Percentiles rank a stretch among this genome's conserved stretches.
phyloP scores from a whole-genome alignment of 352 stramenopile genomes.

The Aphanomyces astaci region DNA sequence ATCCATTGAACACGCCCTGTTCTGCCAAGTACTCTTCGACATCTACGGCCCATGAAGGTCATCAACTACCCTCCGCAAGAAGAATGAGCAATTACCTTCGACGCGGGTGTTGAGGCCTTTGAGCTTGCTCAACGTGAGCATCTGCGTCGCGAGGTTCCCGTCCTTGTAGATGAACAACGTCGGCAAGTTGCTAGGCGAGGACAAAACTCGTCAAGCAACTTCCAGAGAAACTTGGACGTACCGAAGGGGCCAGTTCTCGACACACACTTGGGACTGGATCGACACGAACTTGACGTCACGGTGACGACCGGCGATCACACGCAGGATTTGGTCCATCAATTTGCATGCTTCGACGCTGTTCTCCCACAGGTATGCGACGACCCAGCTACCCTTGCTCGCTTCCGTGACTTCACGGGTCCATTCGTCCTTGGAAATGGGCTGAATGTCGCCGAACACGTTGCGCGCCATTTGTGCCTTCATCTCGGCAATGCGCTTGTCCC shows the following conservation, averaged over 20 bases:
- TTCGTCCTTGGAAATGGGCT: slow-evolving; percentile 89
- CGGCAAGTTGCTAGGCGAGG: slow-evolving; percentile 64
- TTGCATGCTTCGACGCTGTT: slow-evolving; percentile 83
- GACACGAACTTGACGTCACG: slow-evolving; percentile 91
- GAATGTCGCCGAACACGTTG: slow-evolving; percentile 85
- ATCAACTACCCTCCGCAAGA: too few species aligned
- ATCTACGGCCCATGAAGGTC: slow-evolving; percentile 39
- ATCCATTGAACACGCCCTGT: slow-evolving; percentile 52
- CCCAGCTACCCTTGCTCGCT: slow-evolving; percentile 69
- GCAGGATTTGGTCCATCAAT: slow-evolving; percentile 84
- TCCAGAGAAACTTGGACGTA: slow-evolving; percentile 22
- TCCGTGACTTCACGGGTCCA: slow-evolving; percentile 90
- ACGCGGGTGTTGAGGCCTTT: slow-evolving; percentile 82
- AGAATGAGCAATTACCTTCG: slow-evolving; percentile 47
- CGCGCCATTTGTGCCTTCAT: slow-evolving; percentile 76
- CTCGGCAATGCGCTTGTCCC: slow-evolving; percentile 75
- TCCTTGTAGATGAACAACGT: slow-evolving; percentile 92
- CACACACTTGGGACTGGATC: slow-evolving; percentile 83
- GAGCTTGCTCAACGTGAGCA: slow-evolving; percentile 83
- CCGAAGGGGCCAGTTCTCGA: slow-evolving; percentile 88
- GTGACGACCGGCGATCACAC: slow-evolving; percentile 74
- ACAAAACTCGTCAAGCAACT: too few species aligned
- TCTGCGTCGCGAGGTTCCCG: slow-evolving; percentile 79
- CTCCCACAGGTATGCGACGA: slow-evolving; percentile 88
- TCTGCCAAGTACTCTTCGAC: slow-evolving; percentile 83